phyloP scores from a whole-genome alignment of 2,329 filamentous ascomycete genomes.

The Eutypa lata region DNA sequence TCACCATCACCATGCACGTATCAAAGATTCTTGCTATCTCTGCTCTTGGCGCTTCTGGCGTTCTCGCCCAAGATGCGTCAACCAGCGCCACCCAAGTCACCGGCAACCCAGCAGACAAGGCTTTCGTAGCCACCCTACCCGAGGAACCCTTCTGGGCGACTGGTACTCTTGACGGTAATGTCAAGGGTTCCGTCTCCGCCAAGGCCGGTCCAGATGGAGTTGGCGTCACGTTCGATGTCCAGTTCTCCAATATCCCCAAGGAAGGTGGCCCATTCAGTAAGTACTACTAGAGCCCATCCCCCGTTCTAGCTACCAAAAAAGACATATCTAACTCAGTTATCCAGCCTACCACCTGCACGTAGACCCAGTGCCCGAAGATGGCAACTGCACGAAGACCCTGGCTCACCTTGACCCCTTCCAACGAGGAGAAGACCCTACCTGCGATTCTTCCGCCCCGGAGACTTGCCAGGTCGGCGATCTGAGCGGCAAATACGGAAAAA shows the following conservation, averaged over 20 bases:
- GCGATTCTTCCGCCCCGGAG: conserved; percentile 53
- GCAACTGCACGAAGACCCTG: conserved; percentile 68
- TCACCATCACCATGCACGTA: conserved; percentile 18
- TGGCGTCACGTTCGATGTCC: conserved; percentile 54
- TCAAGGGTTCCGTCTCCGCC: conserved; percentile 51
- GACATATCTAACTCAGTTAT: conserved; percentile 9
- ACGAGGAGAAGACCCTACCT: conserved; percentile 60
- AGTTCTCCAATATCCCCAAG: conserved; percentile 57
- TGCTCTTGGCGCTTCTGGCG: conserved; percentile 17
- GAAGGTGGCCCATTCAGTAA: conserved; percentile 58
- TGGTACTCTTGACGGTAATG: conserved; percentile 46
- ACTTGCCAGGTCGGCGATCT: conserved; percentile 77
- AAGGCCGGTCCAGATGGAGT: conserved; percentile 44
- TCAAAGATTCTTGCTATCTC: conserved; percentile 22
- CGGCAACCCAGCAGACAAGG: conserved; percentile 53
- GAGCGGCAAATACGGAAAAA: conserved; percentile 68
- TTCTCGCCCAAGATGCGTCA: conserved; percentile 21
- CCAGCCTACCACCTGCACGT: conserved; percentile 73
- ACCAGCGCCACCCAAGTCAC: conserved; percentile 47
- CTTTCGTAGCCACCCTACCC: conserved; percentile 57
- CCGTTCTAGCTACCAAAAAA: neutral
- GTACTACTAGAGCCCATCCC: conserved; percentile 24
- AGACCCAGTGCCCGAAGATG: conserved; percentile 57
- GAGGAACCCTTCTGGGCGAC: conserved; percentile 47
- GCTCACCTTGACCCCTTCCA: conserved; percentile 69